Conservation (phyloP, 257 asterid genomes). For the Fraxinus quadrangulata region DNA sequence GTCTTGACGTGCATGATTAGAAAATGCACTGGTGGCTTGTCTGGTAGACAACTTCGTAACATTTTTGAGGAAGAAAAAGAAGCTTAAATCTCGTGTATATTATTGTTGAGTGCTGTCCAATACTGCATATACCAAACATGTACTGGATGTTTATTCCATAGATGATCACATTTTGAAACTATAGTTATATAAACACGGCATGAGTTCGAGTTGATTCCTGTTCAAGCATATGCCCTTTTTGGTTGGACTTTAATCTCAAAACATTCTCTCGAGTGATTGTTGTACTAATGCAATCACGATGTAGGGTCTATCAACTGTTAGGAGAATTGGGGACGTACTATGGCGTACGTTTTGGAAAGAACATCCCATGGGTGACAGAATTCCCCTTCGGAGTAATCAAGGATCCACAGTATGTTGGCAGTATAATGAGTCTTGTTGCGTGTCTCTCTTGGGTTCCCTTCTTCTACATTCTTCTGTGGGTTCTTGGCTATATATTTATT, state of each 20-base stretch:
- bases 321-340: slow-evolving; percentile 93
- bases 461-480: slow-evolving; percentile 60
- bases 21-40: neutral
- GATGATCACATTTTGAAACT: neutral
- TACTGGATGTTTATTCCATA: neutral
- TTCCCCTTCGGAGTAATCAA: slow-evolving; percentile 85
- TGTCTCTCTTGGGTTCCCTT: slow-evolving; percentile 76
- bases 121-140: neutral
- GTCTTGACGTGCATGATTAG: neutral
- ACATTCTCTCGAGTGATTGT: neutral
- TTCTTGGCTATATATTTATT: slow-evolving; percentile 70
- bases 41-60: neutral
- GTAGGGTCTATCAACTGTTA: slow-evolving; percentile 91
- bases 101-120: neutral
- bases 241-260: neutral
- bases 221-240: neutral
- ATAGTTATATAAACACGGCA: neutral
- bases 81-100: neutral
- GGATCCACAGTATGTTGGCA: slow-evolving; percentile 94
- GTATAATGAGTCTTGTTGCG: slow-evolving; percentile 77
- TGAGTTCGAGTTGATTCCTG: neutral
- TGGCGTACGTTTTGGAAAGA: slow-evolving; percentile 90
- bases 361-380: slow-evolving; percentile 75
- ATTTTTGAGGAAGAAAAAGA: neutral
- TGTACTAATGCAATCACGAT: slow-evolving; percentile 9